phyloP scores from a whole-genome alignment of 306 rosid species.

The Amphicarpaea edgeworthii region DNA sequence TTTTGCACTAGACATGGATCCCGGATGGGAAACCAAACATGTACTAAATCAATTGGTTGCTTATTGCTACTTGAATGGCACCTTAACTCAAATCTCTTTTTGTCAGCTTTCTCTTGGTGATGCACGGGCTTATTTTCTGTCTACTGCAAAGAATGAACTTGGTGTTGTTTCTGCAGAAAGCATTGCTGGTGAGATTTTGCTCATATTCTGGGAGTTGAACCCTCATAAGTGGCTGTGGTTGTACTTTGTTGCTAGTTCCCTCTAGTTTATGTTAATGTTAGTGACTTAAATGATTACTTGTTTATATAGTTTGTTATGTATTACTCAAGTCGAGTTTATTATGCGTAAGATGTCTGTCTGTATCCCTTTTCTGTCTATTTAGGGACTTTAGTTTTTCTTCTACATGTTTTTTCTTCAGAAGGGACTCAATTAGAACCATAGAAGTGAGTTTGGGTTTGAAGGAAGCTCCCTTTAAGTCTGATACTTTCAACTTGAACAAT shows the following conservation, averaged over 20 bases:
- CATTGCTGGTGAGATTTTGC: conserved; percentile 67
- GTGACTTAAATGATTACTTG: conserved; percentile 1
- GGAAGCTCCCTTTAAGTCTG: conserved; percentile 1
- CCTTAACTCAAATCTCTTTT: conserved; percentile 46
- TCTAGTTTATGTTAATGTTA: conserved; percentile 32
- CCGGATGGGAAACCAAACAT: too few relatives aligned
- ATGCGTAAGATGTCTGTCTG: not conserved
- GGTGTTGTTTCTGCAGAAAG: conserved; percentile 94
- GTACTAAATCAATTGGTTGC: conserved; percentile 16
- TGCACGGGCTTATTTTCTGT: conserved; percentile 84
- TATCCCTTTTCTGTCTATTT: not conserved
- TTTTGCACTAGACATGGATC: too few relatives aligned
- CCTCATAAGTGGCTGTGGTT: conserved; percentile 9
- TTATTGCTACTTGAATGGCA: conserved; percentile 19
- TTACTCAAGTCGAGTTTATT: conserved; percentile 15
- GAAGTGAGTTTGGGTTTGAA: not conserved
- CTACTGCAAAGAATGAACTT: conserved; percentile 93
- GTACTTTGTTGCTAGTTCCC: not conserved
- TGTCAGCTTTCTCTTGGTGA: conserved; percentile 94
- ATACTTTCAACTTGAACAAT: too few relatives aligned
- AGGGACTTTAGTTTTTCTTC: not conserved
- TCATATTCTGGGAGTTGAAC: conserved; percentile 32
- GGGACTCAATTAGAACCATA: not conserved
- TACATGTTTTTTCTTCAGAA: conserved; percentile 20
- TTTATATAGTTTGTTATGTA: not conserved